Evolutionary conservation across 306 rosid genomes (phyloP).

Genomic region (Lathyrus aphaca): DNA sequence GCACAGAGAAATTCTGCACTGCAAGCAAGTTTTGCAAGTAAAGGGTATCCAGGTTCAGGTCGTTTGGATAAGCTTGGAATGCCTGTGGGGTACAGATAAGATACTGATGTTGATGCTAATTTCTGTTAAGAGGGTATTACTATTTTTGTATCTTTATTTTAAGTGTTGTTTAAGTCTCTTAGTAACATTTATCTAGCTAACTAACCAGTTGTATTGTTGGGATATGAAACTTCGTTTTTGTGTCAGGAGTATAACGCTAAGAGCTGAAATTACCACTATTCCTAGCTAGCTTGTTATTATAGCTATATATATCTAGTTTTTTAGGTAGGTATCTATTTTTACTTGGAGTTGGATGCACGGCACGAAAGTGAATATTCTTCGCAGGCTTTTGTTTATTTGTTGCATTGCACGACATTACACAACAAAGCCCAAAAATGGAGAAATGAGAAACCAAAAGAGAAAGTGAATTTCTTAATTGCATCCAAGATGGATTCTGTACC

Average conservation of each 20-base stretch:
- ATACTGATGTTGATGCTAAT: conserved; percentile 39
- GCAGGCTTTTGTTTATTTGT: not conserved
- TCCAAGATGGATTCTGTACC: no score
- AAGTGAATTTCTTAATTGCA: no score
- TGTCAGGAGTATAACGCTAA: not conserved
- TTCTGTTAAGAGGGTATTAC: conserved; percentile 15
- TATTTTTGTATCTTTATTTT: not conserved
- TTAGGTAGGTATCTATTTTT: not conserved
- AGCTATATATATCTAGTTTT: conserved; percentile 2
- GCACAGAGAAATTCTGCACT: conserved; percentile 48
- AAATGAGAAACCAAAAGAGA: not conserved
- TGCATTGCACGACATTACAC: not conserved
- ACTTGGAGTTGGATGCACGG: conserved; percentile 5
- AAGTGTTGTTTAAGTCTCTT: not conserved
- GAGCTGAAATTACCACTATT: not conserved
- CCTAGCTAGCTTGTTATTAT: not conserved
- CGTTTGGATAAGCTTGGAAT: conserved; percentile 90
- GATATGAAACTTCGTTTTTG: not conserved
- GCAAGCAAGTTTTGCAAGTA: conserved; percentile 64
- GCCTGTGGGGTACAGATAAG: conserved; percentile 84
- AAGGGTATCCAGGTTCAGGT: conserved; percentile 93
- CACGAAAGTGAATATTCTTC: not conserved
- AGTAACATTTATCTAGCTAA: not conserved
- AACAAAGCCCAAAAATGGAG: not conserved
- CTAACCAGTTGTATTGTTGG: not conserved